phyloP scores from a whole-genome alignment of 345 rosid species.

The Ricinus communis region DNA sequence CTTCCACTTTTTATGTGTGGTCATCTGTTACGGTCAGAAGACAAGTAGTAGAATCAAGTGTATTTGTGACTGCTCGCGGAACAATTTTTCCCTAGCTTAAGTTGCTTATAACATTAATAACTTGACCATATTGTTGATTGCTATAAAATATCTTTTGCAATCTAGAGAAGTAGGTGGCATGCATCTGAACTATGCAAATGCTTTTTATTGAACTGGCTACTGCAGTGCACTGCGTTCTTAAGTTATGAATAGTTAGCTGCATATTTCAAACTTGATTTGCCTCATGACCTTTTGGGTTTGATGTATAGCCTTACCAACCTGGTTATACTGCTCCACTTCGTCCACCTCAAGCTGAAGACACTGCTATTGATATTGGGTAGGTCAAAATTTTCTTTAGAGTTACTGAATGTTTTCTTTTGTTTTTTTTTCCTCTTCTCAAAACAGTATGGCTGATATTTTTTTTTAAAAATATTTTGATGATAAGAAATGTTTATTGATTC shows the following conservation, averaged over 20 bases:
- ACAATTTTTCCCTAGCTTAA: too few relatives aligned
- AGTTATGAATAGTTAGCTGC: not conserved
- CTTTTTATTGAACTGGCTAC: not conserved
- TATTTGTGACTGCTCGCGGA: too few relatives aligned
- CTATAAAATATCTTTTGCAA: too few relatives aligned
- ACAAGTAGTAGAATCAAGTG: too few relatives aligned
- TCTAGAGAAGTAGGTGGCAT: too few relatives aligned
- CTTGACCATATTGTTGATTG: too few relatives aligned
- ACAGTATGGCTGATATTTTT: not conserved
- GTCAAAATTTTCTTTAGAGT: constrained; percentile 8
- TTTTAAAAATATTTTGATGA: not conserved
- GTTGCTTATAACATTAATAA: too few relatives aligned
- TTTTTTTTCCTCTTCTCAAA: not conserved
- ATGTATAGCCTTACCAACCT: constrained; percentile 66
- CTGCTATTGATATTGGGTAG: constrained; percentile 85
- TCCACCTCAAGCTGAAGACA: constrained; percentile 56
- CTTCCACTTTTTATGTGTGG: too few relatives aligned
- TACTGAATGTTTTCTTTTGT: not conserved
- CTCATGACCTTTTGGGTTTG: constrained; percentile 21
- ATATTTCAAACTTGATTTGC: not conserved
- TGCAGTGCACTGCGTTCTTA: not conserved
- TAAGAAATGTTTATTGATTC: constrained; percentile 6
- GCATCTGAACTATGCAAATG: not conserved
- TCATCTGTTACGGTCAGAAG: too few relatives aligned
- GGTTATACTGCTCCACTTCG: constrained; percentile 81